Percentiles rank a stretch among this genome's conserved stretches.
Evolutionary conservation across 306 rosid genomes (phyloP).

Genomic region (Trifolium pratense): DNA sequence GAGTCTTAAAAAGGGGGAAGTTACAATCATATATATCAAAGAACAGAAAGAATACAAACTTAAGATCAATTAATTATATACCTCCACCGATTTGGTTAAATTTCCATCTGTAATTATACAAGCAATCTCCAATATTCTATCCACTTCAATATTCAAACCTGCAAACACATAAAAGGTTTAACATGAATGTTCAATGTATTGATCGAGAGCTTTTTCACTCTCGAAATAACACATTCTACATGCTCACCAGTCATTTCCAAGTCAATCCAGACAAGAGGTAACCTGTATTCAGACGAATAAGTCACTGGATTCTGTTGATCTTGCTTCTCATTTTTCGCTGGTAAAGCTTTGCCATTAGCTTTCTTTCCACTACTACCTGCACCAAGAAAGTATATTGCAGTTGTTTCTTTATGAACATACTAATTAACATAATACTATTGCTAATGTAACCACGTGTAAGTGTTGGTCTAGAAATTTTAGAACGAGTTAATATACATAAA

Average conservation of each 20-base stretch:
- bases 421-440: slow-evolving; percentile 4
- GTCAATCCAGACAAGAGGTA: slow-evolving; percentile 98
- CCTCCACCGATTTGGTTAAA: slow-evolving; percentile 80
- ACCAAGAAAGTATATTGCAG: slow-evolving; percentile 39
- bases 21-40: no score
- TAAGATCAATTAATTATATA: slow-evolving; percentile 44
- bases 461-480: neutral
- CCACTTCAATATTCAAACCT: slow-evolving; percentile 89
- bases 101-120: slow-evolving; percentile 87
- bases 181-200: neutral
- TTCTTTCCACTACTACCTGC: slow-evolving; percentile 59
- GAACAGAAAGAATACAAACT: neutral
- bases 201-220: slow-evolving; percentile 10
- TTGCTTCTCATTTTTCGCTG: slow-evolving; percentile 41
- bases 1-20: no score
- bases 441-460: slow-evolving; percentile 23
- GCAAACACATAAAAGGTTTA: slow-evolving; percentile 35
- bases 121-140: slow-evolving; percentile 93
- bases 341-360: slow-evolving; percentile 41
- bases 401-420: slow-evolving; percentile 24
- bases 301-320: slow-evolving; percentile 16
- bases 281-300: slow-evolving; percentile 54
- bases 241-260: slow-evolving; percentile 95
- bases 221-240: slow-evolving; percentile 21
- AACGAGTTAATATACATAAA: slow-evolving; percentile 25